phyloP scores from a whole-genome alignment of 208 protist species.

The Leishmania gerbilli region DNA sequence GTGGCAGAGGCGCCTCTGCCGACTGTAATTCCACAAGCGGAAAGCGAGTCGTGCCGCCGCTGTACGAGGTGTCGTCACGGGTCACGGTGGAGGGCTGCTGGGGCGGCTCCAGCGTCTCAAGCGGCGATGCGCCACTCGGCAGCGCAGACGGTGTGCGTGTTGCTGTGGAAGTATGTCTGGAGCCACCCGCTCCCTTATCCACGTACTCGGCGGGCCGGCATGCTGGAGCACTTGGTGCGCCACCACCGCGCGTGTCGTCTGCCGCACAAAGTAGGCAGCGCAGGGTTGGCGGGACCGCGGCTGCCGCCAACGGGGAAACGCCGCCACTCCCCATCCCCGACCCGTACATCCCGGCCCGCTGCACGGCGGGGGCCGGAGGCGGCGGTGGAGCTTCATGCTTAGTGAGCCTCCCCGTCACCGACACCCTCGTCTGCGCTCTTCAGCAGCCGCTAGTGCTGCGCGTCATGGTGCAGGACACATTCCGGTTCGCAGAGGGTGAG shows the following conservation, averaged over 20 bases:
- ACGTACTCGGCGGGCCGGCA: background rate
- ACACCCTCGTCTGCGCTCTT: constrained; percentile 10
- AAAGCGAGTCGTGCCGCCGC: constrained; percentile 19
- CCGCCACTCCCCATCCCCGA: constrained; percentile 3
- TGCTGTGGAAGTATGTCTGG: constrained; percentile 1
- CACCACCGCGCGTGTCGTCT: background rate
- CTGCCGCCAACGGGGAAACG: background rate
- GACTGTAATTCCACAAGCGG: background rate
- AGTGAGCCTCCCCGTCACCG: constrained; percentile 19
- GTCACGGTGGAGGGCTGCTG: constrained; percentile 28
- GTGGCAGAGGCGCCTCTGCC: constrained; percentile 4
- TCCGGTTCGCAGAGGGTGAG: constrained; percentile 8
- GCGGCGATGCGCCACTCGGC: background rate
- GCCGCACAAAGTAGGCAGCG: constrained; percentile 5
- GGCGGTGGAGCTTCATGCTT: constrained; percentile 5
- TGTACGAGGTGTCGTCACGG: constrained; percentile 31
- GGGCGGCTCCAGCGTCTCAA: constrained; percentile 1
- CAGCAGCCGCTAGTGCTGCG: constrained; percentile 28
- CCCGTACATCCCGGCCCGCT: constrained; percentile 17
- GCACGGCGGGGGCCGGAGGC: constrained; percentile 8
- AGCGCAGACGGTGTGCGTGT: constrained; percentile 5
- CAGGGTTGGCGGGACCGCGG: background rate
- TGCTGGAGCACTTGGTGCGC: background rate
- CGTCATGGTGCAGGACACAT: constrained; percentile 26
- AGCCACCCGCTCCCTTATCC: background rate